Conservation (phyloP, 257 asterid genomes). For the Penstemon davidsonii region DNA sequence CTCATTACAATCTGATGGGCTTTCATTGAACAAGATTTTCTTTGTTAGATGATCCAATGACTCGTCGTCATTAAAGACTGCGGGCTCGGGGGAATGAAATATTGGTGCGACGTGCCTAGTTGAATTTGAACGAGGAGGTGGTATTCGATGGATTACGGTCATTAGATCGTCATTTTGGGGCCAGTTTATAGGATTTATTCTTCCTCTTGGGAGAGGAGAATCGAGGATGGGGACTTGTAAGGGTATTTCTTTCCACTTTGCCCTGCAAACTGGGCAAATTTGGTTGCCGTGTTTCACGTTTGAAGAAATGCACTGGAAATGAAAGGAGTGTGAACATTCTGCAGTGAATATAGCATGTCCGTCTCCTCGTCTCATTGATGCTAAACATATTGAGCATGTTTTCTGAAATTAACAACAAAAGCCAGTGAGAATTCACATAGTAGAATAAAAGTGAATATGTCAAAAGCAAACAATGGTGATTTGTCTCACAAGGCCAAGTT, state of each 20-base stretch:
- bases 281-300: conserved; percentile 92
- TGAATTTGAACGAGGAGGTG: conserved; percentile 67
- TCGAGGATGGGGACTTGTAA: conserved; percentile 59
- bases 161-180: conserved; percentile 57
- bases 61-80: conserved; percentile 84
- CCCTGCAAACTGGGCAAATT: conserved; percentile 91
- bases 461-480: not conserved
- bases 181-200: conserved; percentile 59
- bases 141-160: conserved; percentile 64
- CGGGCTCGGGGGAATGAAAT: conserved; percentile 73
- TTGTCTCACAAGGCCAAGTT: too few relatives aligned
- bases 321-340: conserved; percentile 95
- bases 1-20: conserved; percentile 28
- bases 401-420: conserved; percentile 50
- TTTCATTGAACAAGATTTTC: conserved; percentile 32
- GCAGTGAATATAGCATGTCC: conserved; percentile 97
- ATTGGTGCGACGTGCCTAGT: conserved; percentile 41
- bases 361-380: conserved; percentile 79
- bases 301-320: conserved; percentile 92
- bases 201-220: conserved; percentile 47
- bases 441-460: not conserved
- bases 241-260: conserved; percentile 92
- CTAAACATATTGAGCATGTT: conserved; percentile 87
- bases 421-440: conserved; percentile 13
- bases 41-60: conserved; percentile 52